Base-by-base conservation (phyloP, 169 alveolate genomes). In the Plasmodium gaboni region DNA sequence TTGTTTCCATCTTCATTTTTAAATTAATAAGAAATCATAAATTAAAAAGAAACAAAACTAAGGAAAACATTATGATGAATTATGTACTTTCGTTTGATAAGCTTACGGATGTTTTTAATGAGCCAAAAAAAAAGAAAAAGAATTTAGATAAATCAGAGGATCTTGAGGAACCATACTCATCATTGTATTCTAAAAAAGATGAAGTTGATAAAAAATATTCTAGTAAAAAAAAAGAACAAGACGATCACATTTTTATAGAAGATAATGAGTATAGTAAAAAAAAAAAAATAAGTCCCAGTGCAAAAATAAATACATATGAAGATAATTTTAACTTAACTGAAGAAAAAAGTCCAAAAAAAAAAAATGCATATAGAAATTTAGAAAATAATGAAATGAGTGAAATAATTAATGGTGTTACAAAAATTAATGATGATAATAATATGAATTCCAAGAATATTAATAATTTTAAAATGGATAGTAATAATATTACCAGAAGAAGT, bases 1-100 rank as follows among this genome's bases (percentile, higher is more conserved):
- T 46, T 42, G 89, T 76, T 17, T 76, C 44, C 17, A 76, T 76
- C 63, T 76, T n/a, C 57, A 26, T 76, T 17, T 42, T 76, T 3
- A 42, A 55, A 15, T 50, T 76, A 76, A 76, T 76, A 28, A 76
- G 65, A 57, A 19, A 64, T 6, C 48, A 22, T 15, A 76, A 76
- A 12, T 50, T 76, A 53, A 19, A 50, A 13, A 8, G 15, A 19
- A 50, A 48, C 13, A 26, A 32, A 15, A 38, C 55, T 8, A 76
- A 76, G 44, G 15, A 28, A 1, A 1, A 32, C 50, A 46, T 8
- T 69, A n/a, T 28, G 42, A 76, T 44, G n/a, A 48, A 46, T 32
- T 32, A 63, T 46, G 69, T 65, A 15, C 46, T 38, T 0, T 65
- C 89, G 3, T 65, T 76, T 55, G 78, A 76, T 13, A 48, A 64